Conservation (phyloP, 257 asterid species). For the Nicotiana undulata region DNA sequence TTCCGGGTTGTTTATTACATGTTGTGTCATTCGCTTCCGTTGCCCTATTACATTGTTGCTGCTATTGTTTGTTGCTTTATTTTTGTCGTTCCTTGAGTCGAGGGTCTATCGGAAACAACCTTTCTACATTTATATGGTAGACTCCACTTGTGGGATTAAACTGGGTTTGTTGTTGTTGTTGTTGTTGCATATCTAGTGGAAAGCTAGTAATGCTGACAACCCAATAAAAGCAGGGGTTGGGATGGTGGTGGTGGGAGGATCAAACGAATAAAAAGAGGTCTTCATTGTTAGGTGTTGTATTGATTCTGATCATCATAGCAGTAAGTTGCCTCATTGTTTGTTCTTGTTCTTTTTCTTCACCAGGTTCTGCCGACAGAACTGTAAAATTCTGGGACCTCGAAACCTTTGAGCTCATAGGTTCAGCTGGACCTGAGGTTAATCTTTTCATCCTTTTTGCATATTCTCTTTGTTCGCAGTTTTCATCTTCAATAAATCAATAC, state of each 20-base stretch:
- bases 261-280: conserved; percentile 1
- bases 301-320: background rate
- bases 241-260: conserved; percentile 8
- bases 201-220: background rate
- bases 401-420: conserved; percentile 95
- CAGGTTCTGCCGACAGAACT: conserved; percentile 96
- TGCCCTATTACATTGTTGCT: no score
- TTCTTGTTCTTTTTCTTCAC: conserved; percentile 13
- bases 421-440: conserved; percentile 91
- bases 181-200: background rate
- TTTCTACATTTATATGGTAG: no score
- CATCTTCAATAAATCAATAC: background rate
- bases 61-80: no score
- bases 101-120: no score
- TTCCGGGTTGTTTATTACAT: no score
- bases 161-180: no score
- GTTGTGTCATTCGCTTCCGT: no score
- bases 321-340: background rate
- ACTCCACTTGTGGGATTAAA: no score
- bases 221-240: background rate
- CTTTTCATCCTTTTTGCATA: conserved; percentile 6
- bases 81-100: no score
- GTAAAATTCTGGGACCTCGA: conserved; percentile 99
- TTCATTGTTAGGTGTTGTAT: background rate
- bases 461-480: background rate